Conservation (phyloP, 192 early-diverging fungal species). For the Backusella circina region DNA sequence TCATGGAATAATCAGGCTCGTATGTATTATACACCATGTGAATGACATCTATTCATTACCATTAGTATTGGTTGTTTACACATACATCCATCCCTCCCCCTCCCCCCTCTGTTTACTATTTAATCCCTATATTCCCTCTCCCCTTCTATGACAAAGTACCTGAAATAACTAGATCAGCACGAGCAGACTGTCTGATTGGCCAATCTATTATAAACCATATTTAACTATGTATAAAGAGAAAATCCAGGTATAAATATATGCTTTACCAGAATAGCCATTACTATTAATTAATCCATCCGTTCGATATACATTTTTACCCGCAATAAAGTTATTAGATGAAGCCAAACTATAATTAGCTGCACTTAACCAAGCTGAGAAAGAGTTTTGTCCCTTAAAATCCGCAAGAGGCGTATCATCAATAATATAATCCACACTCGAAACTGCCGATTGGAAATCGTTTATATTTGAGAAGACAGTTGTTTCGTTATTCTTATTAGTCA, state of each 20-base stretch:
- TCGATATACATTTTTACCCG: not conserved
- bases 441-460: not conserved
- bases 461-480: not conserved
- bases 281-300: not conserved
- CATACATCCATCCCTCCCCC: not conserved
- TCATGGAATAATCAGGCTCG: not conserved
- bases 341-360: not conserved
- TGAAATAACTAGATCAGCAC: conserved; percentile 13
- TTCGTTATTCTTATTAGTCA: not conserved
- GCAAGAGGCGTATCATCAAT: conserved; percentile 8
- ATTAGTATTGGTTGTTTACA: not conserved
- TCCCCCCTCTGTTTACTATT: not conserved
- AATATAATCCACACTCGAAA: not conserved
- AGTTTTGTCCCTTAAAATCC: not conserved
- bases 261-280: conserved; percentile 7
- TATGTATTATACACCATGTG: conserved; percentile 16
- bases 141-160: not conserved
- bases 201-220: not conserved
- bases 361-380: conserved; percentile 1
- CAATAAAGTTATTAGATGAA: not conserved
- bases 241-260: not conserved
- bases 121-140: not conserved
- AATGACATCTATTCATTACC: conserved; percentile 7
- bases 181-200: not conserved
- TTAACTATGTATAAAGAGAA: not conserved